phyloP scores from a whole-genome alignment of 768 basidiomycete species.

The Tylopilus subfusipes region DNA sequence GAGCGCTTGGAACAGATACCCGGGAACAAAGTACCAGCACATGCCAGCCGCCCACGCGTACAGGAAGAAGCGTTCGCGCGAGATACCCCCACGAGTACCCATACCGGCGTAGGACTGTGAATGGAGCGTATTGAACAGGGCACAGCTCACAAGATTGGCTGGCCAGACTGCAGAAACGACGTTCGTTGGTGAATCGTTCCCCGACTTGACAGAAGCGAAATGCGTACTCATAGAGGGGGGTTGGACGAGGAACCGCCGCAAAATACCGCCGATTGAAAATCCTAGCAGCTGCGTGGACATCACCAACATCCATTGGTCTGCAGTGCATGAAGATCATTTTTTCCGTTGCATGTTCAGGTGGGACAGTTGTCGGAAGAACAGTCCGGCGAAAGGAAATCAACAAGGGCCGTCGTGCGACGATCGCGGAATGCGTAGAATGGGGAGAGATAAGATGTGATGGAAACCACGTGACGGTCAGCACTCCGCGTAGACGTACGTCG shows the following conservation, averaged over 20 bases:
- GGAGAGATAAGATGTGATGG: neutral
- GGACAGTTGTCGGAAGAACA: neutral
- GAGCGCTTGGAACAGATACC: constrained; percentile 67
- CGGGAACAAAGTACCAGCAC: constrained; percentile 61
- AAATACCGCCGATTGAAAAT: constrained; percentile 56
- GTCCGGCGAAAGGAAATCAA: neutral
- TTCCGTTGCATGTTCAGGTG: neutral
- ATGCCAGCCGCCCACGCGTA: constrained; percentile 35
- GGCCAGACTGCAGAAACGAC: constrained; percentile 65
- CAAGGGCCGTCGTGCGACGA: neutral
- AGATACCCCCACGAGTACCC: constrained; percentile 43
- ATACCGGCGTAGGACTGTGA: constrained; percentile 46
- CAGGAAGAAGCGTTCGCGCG: constrained; percentile 51
- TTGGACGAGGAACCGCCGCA: constrained; percentile 58
- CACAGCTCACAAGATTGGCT: constrained; percentile 63
- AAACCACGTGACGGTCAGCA: too few species aligned
- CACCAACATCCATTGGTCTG: constrained; percentile 59
- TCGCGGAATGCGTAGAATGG: neutral
- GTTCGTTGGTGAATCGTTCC: neutral
- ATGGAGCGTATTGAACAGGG: constrained; percentile 73
- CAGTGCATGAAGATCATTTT: neutral
- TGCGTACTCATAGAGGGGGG: constrained; percentile 61
- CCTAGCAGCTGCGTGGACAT: constrained; percentile 73
- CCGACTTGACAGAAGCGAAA: neutral
- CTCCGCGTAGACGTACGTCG: neutral